A percentile compares a stretch with the other conserved stretches of the same genome.
Evolutionary conservation across 768 basidiomycete species (phyloP).

Genomic region (Suillus tomentosus): DNA sequence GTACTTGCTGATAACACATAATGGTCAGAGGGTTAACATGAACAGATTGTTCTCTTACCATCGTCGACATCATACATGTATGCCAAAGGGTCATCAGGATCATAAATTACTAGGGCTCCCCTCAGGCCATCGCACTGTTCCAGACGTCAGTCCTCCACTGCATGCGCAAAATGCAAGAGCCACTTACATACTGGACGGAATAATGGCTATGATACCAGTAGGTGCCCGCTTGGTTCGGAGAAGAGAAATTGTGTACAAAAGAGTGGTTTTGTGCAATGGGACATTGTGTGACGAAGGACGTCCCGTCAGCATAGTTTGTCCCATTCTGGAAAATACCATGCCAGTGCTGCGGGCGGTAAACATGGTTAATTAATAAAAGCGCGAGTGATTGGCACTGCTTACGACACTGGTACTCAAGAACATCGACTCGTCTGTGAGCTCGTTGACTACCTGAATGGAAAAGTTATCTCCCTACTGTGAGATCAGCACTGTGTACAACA

Average conservation of each 20-base stretch:
- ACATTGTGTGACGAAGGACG: conserved; percentile 37
- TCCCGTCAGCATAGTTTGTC: conserved; percentile 49
- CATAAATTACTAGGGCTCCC: conserved; percentile 42
- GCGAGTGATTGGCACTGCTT: conserved; percentile 18
- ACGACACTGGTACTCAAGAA: conserved; percentile 52
- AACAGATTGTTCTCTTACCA: conserved; percentile 23
- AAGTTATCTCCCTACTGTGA: conserved; percentile 39
- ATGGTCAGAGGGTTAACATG: neutral
- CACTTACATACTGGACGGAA: conserved; percentile 38
- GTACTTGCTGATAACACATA: conserved; percentile 31
- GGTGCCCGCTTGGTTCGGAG: conserved; percentile 26
- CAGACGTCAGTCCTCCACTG: neutral
- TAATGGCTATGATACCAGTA: conserved; percentile 40
- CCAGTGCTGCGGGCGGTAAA: conserved; percentile 45
- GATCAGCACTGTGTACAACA: conserved; percentile 4
- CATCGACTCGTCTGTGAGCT: conserved; percentile 48
- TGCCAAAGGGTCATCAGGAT: conserved; percentile 40
- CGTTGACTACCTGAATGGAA: conserved; percentile 46
- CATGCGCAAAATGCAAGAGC: neutral
- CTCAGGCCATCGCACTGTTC: conserved; percentile 25
- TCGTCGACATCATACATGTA: conserved; percentile 46
- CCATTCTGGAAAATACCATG: conserved; percentile 50
- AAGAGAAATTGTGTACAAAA: conserved; percentile 28
- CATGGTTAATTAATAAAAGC: neutral
- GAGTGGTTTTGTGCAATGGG: conserved; percentile 23